Percentiles rank a stretch among this genome's conserved stretches.
Evolutionary conservation across 768 basidiomycete genomes (phyloP).

Genomic region (Aureoboletus auriporus): DNA sequence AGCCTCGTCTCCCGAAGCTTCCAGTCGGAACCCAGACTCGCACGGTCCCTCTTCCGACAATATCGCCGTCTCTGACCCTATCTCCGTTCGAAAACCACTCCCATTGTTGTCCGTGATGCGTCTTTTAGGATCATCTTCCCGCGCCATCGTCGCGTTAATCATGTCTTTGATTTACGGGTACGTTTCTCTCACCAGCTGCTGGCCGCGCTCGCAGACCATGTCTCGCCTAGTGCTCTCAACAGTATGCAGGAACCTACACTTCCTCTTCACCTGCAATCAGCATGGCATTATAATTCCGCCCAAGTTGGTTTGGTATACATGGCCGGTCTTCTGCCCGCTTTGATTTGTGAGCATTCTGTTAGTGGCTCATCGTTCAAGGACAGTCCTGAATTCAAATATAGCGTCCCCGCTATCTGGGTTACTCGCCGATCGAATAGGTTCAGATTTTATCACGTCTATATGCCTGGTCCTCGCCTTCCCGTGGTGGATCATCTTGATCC

Average conservation of each 20-base stretch:
- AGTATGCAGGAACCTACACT: conserved; percentile 54
- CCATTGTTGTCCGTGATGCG: conserved; percentile 41
- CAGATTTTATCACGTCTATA: conserved; percentile 49
- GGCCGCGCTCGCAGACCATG: background rate
- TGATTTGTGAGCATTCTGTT: conserved; percentile 48
- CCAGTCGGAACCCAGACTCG: background rate
- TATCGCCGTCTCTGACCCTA: conserved; percentile 2
- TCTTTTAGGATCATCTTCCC: conserved; percentile 40
- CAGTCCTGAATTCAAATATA: conserved; percentile 20
- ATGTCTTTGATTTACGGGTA: conserved; percentile 56
- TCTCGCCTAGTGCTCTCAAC: conserved; percentile 38
- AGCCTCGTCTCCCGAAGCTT: background rate
- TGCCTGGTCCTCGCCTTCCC: conserved; percentile 53
- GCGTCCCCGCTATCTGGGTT: conserved; percentile 60
- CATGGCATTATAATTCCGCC: conserved; percentile 46
- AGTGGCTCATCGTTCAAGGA: background rate
- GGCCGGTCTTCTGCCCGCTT: conserved; percentile 57
- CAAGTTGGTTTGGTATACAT: conserved; percentile 65
- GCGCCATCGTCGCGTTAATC: conserved; percentile 44
- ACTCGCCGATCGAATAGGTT: conserved; percentile 50
- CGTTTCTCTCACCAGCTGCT: conserved; percentile 6
- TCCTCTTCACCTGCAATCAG: conserved; percentile 47
- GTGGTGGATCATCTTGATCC: conserved; percentile 56
- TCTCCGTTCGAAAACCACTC: conserved; percentile 22
- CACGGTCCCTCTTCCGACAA: background rate